Percentiles rank a stretch among this genome's conserved stretches.
Conservation (phyloP, 202 grass and related monocot genomes). For the Schoenoplectus tabernaemontani region DNA sequence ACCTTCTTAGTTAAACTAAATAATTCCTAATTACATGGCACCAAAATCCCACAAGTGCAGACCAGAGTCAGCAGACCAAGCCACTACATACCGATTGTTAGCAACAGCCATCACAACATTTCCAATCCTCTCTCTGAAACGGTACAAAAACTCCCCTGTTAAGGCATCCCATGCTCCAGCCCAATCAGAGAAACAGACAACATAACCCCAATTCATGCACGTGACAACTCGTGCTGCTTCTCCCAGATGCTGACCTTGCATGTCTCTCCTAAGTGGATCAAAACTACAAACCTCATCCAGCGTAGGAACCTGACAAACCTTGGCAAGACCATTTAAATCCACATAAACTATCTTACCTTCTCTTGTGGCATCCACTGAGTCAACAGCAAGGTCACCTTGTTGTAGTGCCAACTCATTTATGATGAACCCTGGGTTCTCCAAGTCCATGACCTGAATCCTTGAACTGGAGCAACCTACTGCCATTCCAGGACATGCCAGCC, state of each 20-base stretch:
- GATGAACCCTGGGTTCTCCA: slow-evolving; percentile 7
- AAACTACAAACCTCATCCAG: slow-evolving; percentile 27
- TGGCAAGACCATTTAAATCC: slow-evolving; percentile 17
- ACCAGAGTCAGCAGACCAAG: slow-evolving; percentile 15
- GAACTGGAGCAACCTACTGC: slow-evolving; percentile 28
- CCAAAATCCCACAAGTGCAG: slow-evolving; percentile 43
- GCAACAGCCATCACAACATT: background rate
- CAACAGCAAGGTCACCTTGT: background rate
- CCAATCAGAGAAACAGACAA: background rate
- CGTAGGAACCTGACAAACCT: background rate
- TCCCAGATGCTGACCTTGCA: background rate
- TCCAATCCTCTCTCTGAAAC: slow-evolving; percentile 27
- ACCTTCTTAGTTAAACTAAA: background rate
- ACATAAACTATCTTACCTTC: slow-evolving; percentile 16
- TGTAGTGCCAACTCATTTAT: slow-evolving; percentile 8
- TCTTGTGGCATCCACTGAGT: slow-evolving; percentile 14
- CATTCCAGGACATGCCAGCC: background rate
- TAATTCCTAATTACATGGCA: background rate
- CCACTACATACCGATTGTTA: slow-evolving; percentile 17
- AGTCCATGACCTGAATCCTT: slow-evolving; percentile 23
- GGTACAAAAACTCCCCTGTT: slow-evolving; percentile 29
- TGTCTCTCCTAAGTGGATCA: background rate
- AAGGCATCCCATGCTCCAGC: slow-evolving; percentile 19
- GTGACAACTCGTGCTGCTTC: background rate
- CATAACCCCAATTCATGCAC: slow-evolving; percentile 44